These are phyloP conservation scores for Globisporangium iwayamae DNA, from an alignment of 352 stramenopile species.

Conservation along the genomic window DNA sequence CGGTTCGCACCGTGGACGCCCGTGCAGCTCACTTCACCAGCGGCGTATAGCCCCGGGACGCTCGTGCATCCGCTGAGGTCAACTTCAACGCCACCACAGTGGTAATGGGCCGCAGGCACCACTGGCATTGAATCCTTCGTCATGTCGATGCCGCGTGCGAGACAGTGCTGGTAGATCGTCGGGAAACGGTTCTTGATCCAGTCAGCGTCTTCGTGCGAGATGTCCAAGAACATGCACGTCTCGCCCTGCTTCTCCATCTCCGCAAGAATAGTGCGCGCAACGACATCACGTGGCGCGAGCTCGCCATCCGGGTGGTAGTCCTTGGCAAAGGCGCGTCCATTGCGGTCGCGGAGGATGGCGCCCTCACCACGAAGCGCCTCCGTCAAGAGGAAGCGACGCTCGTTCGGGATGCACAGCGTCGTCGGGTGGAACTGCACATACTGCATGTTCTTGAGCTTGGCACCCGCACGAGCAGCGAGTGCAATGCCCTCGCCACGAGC, in stretches of 20 bases:
- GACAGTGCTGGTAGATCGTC: slow-evolving; percentile 82
- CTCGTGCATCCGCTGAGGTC: slow-evolving; percentile 84
- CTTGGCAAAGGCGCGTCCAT: slow-evolving; percentile 79
- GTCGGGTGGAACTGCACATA: slow-evolving; percentile 97
- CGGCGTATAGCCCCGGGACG: slow-evolving; percentile 85
- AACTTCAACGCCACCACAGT: slow-evolving; percentile 90
- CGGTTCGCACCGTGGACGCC: slow-evolving; percentile 94
- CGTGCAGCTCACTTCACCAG: slow-evolving; percentile 92
- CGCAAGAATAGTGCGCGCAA: slow-evolving; percentile 89
- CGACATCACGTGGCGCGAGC: slow-evolving; percentile 92
- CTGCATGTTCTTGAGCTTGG: slow-evolving; percentile 89
- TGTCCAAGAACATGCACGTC: slow-evolving; percentile 91
- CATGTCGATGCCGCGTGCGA: slow-evolving; percentile 87
- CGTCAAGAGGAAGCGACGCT: slow-evolving; percentile 91
- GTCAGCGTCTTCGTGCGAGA: slow-evolving; percentile 82
- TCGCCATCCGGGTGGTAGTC: slow-evolving; percentile 92
- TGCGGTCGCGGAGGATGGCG: slow-evolving; percentile 84
- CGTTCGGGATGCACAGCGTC: slow-evolving; percentile 87
- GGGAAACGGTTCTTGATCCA: slow-evolving; percentile 88
- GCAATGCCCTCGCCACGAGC: slow-evolving; percentile 71
- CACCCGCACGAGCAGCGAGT: slow-evolving; percentile 73
- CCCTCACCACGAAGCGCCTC: slow-evolving; percentile 92
- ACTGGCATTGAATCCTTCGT: slow-evolving; percentile 88
- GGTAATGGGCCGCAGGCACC: slow-evolving; percentile 93
- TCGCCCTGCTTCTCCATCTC: slow-evolving; percentile 85